phyloP scores from a whole-genome alignment of 768 basidiomycete species.

The Suillus alpinus region DNA sequence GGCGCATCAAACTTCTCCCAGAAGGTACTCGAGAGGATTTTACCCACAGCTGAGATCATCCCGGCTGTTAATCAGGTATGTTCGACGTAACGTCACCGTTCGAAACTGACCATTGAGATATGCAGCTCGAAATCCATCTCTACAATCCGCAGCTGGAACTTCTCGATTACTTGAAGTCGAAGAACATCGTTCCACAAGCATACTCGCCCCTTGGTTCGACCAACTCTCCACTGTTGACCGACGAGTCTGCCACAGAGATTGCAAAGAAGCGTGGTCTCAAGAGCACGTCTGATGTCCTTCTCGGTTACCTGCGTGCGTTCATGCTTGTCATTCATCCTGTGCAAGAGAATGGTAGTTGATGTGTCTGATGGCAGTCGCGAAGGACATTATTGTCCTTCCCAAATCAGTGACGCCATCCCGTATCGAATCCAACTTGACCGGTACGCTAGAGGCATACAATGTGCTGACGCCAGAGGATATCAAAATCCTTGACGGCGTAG shows the following conservation, averaged over 20 bases:
- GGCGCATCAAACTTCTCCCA: constrained; percentile 79
- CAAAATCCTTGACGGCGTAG: constrained; percentile 53
- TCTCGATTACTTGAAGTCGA: constrained; percentile 55
- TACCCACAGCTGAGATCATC: constrained; percentile 61
- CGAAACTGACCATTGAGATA: background rate
- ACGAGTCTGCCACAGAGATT: constrained; percentile 57
- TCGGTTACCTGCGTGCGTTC: constrained; percentile 59
- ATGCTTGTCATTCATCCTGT: constrained; percentile 1
- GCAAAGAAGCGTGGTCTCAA: constrained; percentile 55
- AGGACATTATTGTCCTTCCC: constrained; percentile 64
- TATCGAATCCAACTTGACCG: constrained; percentile 58
- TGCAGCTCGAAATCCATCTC: constrained; percentile 67
- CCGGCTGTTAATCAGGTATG: constrained; percentile 74
- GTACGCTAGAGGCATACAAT: constrained; percentile 43
- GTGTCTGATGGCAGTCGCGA: constrained; percentile 45
- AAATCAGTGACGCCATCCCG: constrained; percentile 76
- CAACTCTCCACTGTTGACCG: constrained; percentile 60
- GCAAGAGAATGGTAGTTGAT: background rate
- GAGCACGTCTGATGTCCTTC: constrained; percentile 50
- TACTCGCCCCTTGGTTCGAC: constrained; percentile 80
- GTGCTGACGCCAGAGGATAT: constrained; percentile 53
- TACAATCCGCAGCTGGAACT: constrained; percentile 76
- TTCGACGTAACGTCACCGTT: background rate
- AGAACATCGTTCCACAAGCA: constrained; percentile 71
- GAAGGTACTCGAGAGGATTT: constrained; percentile 64